Base-by-base conservation (phyloP, 345 rosid genomes). In the Pugionium cornutum region DNA sequence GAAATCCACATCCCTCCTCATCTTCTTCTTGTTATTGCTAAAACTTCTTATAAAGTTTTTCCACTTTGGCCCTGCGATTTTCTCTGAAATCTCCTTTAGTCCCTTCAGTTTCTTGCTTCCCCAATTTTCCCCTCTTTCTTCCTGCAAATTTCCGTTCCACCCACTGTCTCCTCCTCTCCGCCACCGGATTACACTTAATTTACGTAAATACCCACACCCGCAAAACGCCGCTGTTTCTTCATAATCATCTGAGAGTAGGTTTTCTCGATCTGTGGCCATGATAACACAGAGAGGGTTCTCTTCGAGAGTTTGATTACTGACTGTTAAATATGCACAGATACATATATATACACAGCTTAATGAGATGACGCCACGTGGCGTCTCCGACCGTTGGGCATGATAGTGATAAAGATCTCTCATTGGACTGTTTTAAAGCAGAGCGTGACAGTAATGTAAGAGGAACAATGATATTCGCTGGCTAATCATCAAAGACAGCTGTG, bases 31-130 rank as follows among this genome's bases (percentile, higher is more conserved):
- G 2, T 62, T 31, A 10, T 9, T 18, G 39, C 81, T 76, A 37
- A 77, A 75, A 37, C 84, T 83, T 2, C 82, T 48, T 10, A 88
- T 79, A 6, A 86, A 73, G 53, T 77, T 81, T 83, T 91, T 91
- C 89, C 89, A 83, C 62, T 60, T 83, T 0, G 87, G 88, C 32
- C 87, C 84, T 9, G 86, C 84, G 25, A 81, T 48, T 11, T 76
- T 53, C 66, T 84, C 91, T 0, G 95, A 84, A 1, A 81, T 36
- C 45, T 80, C 84, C 35, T 67, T 76, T 1, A 75, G 18, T 57
- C 67, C 63, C 81, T 76, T 88, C 2, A 68, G 59, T 55, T 68
- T 82, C 37, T 34, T 69, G 48, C 18, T 53, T 30, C 70, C 6
- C 89, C 86, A 81, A 0, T 58, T 70, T 4, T 70, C 84, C 46